These are phyloP conservation scores for Gymnopilus dilepis DNA, from an alignment of 768 basidiomycete genomes.

Conservation along the genomic window DNA sequence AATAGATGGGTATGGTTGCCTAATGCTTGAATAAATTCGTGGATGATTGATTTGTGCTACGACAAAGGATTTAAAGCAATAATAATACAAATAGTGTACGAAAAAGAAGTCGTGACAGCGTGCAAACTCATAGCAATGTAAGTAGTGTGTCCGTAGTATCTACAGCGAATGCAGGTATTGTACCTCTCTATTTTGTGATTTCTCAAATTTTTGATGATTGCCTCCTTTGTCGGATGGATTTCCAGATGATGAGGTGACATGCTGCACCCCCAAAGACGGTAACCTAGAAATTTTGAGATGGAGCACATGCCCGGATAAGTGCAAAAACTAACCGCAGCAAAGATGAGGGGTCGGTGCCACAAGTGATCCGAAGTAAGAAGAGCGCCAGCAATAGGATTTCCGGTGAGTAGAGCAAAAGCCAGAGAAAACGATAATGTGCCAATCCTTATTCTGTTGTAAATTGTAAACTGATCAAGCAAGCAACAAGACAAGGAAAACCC, in stretches of 20 bases:
- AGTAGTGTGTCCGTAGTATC: background rate
- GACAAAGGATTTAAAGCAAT: background rate
- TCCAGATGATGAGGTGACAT: conserved; percentile 39
- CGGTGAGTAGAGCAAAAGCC: conserved; percentile 51
- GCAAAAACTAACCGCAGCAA: conserved; percentile 44
- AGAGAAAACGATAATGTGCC: conserved; percentile 50
- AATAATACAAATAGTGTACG: conserved; percentile 10
- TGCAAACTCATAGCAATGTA: conserved; percentile 6
- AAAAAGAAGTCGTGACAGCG: background rate
- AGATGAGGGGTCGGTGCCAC: conserved; percentile 50
- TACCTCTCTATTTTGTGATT: conserved; percentile 3
- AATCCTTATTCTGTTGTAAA: conserved; percentile 44
- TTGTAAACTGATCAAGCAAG: background rate
- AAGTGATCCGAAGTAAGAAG: conserved; percentile 44
- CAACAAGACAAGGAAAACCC: conserved; percentile 13
- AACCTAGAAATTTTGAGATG: conserved; percentile 34
- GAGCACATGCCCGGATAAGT: background rate
- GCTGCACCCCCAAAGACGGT: conserved; percentile 39
- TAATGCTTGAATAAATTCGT: background rate
- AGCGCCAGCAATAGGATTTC: conserved; percentile 59
- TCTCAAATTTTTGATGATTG: conserved; percentile 25
- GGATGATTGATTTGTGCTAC: background rate
- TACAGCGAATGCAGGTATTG: background rate
- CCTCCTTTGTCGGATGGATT: conserved; percentile 35
- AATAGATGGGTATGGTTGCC: background rate